phyloP scores from a whole-genome alignment of 2,329 filamentous ascomycete genomes.

The Aspergillus novofumigatus region DNA sequence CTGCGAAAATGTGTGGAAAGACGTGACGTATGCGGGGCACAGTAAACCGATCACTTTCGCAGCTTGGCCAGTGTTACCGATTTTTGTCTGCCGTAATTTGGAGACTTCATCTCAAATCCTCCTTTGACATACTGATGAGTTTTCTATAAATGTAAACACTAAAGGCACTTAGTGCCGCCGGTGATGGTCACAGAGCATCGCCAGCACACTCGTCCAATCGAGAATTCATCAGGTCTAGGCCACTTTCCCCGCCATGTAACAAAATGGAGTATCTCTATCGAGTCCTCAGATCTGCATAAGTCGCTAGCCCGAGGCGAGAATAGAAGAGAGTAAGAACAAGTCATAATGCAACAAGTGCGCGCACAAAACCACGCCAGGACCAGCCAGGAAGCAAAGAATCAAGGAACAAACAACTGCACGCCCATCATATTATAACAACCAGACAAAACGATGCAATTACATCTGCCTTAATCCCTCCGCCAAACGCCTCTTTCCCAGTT shows the following conservation, averaged over 20 bases:
- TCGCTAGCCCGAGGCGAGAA: slow-evolving; percentile 1
- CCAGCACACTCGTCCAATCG: no score
- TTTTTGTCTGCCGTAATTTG: not conserved
- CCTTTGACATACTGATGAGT: not conserved
- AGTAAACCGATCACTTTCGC: slow-evolving; percentile 5
- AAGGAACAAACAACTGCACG: slow-evolving; percentile 16
- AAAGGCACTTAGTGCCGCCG: not conserved
- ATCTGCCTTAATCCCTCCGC: slow-evolving; percentile 77
- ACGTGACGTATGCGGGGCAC: slow-evolving; percentile 39
- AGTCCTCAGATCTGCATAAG: slow-evolving; percentile 7
- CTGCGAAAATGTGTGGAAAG: slow-evolving; percentile 2
- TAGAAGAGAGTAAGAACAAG: slow-evolving; percentile 9
- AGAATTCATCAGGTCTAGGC: not conserved
- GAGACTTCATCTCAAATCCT: not conserved
- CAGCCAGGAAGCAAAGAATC: slow-evolving; percentile 29
- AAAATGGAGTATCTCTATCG: slow-evolving; percentile 21
- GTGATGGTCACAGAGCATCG: no score
- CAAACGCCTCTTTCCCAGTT: slow-evolving; percentile 87
- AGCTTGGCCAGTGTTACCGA: slow-evolving; percentile 4
- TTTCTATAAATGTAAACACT: not conserved
- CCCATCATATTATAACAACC: slow-evolving; percentile 8
- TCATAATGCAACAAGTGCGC: slow-evolving; percentile 19
- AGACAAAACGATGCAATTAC: slow-evolving; percentile 23
- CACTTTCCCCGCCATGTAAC: not conserved
- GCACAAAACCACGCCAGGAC: slow-evolving; percentile 33